phyloP scores from a whole-genome alignment of 164 flowering plant genomes.

The Nymphaea colorata region DNA sequence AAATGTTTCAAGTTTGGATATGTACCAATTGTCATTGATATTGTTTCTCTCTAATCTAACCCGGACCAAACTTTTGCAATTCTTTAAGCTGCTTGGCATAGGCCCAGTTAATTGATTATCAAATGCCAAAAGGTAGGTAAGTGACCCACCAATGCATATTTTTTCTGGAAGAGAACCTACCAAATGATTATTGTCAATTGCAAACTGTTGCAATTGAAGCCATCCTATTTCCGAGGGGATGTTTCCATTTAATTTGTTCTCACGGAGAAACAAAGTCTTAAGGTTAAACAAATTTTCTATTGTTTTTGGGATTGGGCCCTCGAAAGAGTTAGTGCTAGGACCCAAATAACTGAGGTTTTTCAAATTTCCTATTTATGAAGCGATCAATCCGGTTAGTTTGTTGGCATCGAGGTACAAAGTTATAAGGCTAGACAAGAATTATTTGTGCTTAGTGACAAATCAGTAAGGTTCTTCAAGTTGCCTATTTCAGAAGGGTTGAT shows the following conservation, averaged over 20 bases:
- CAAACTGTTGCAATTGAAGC: slow-evolving; percentile 8
- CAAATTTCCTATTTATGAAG: slow-evolving; percentile 1
- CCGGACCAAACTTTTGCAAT: slow-evolving; percentile 12
- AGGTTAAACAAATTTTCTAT: slow-evolving; percentile 13
- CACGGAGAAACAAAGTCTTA: slow-evolving; percentile 1
- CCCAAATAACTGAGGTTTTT: slow-evolving; percentile 4
- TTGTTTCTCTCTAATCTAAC: slow-evolving; percentile 12
- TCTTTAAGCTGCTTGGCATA: slow-evolving; percentile 13
- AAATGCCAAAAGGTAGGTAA: slow-evolving; percentile 9
- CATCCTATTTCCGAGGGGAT: slow-evolving; percentile 17
- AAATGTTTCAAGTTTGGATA: slow-evolving; percentile 16
- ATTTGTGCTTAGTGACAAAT: no score
- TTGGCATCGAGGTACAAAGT: no score
- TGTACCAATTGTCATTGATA: slow-evolving; percentile 9
- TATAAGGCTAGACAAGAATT: no score
- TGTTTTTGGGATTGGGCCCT: slow-evolving; percentile 10
- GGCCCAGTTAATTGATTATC: slow-evolving; percentile 14
- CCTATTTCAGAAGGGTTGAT: slow-evolving; percentile 17
- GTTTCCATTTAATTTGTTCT: slow-evolving; percentile 13
- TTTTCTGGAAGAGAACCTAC: slow-evolving; percentile 13
- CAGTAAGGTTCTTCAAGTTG: no score
- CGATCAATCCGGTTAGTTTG: no score
- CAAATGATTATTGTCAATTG: slow-evolving; percentile 13
- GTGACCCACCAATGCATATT: slow-evolving; percentile 11
- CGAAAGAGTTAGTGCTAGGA: slow-evolving; percentile 8